Evolutionary conservation across 176 grass and related monocot species (phyloP), one percentile per base, ranked within the genome.

Genomic region (Pharus latifolius): DNA sequence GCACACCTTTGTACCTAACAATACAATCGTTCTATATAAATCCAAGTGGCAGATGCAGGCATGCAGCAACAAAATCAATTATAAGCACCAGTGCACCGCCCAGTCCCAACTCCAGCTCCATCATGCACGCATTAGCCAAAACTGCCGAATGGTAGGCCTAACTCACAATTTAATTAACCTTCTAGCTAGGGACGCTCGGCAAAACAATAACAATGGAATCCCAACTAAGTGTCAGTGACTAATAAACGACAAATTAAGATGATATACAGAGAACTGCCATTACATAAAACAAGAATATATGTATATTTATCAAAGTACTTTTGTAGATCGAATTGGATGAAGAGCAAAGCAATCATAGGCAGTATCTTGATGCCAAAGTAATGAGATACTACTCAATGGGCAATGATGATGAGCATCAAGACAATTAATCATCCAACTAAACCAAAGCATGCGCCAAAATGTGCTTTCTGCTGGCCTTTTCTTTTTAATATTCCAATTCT

Each of bases 121-220:
- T n/a, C n/a, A n/a, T n/a, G n/a, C n/a, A n/a, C n/a, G n/a, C n/a
- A n/a, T 35, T 31, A 24, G 56, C 29, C 18, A 28, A 47, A 49
- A n/a, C 63, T 66, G 82, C 42, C 51, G 12, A 66, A 72, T 59
- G 42, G 67, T 65, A 73, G 74, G 74, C 41, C 58, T 60, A 73
- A 84, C 50, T 25, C 9, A 9, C 4, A 9, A 38, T 9, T 9
- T 38, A 38, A 38, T 9, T 9, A 38, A 38, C 4, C 35, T 9
- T n/a, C n/a, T n/a, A n/a, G n/a, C n/a, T n/a, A n/a, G n/a, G n/a
- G n/a, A n/a, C n/a, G n/a, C 27, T 77, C 63, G 47, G 56, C 72
- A 70, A 63, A n/a, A n/a, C n/a, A n/a, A n/a, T n/a, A n/a, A n/a
- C 6, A 23, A 4, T 47, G 16, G 28, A 37, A 41, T 35, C 28